These are phyloP conservation scores for Ogataea chonburiensis DNA, from an alignment of 805 yeast genomes.

Conservation along the genomic window DNA sequence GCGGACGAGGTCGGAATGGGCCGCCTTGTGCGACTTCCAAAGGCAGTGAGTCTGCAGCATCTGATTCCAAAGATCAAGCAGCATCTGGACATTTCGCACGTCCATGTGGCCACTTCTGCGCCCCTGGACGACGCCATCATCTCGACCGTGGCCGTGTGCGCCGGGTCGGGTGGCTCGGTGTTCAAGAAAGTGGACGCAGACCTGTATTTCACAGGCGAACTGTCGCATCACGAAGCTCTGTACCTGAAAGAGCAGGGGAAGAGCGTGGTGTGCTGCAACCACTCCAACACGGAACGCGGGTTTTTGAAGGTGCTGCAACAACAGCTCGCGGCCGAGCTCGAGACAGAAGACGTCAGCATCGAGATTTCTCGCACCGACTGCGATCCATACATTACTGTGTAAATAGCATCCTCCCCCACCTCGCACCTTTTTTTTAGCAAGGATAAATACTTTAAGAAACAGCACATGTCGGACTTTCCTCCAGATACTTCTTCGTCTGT, in stretches of 20 bases:
- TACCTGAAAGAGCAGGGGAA: slow-evolving; percentile 67
- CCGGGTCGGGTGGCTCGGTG: slow-evolving; percentile 90
- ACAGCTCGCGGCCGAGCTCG: slow-evolving; percentile 48
- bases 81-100: slow-evolving; percentile 47
- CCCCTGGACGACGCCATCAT: slow-evolving; percentile 35
- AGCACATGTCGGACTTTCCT: slow-evolving; percentile 7
- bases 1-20: slow-evolving; percentile 77
- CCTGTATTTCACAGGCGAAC: slow-evolving; percentile 83
- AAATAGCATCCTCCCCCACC: slow-evolving; percentile 1
- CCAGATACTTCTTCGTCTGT: background rate
- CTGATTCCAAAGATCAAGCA: slow-evolving; percentile 54
- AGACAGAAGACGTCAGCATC: slow-evolving; percentile 8
- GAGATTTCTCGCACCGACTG: slow-evolving; percentile 10
- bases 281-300: slow-evolving; percentile 91
- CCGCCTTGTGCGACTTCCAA: slow-evolving; percentile 51
- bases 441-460: slow-evolving; percentile 2
- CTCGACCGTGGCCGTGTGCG: slow-evolving; percentile 76
- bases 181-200: slow-evolving; percentile 63
- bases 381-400: slow-evolving; percentile 47
- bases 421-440: slow-evolving; percentile 1
- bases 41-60: slow-evolving; percentile 42
- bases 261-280: slow-evolving; percentile 77
- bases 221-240: slow-evolving; percentile 90
- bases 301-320: slow-evolving; percentile 55
- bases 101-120: slow-evolving; percentile 59